Evolutionary conservation across 139 green algal species (phyloP).

Genomic region (Zygnema cylindricum): DNA sequence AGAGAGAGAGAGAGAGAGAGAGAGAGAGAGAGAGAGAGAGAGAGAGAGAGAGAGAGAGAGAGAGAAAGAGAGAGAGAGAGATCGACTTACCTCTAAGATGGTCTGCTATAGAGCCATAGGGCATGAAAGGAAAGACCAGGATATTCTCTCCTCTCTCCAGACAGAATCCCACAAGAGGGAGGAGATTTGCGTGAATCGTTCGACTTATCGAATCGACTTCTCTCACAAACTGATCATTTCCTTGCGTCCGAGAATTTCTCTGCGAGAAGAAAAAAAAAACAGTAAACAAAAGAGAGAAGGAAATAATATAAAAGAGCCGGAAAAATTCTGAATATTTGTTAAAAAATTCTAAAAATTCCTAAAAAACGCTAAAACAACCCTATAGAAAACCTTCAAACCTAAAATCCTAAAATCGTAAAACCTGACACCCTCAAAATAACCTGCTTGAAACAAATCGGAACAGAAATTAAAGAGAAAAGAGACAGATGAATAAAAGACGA

Average conservation of each 20-base stretch:
- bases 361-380: no score
- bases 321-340: no score
- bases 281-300: no score
- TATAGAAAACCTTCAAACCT: no score
- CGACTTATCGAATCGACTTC: slow-evolving; percentile 38
- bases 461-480: no score
- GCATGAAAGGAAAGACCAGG: slow-evolving; percentile 51
- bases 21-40: neutral
- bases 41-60: slow-evolving; percentile 23
- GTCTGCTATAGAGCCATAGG: slow-evolving; percentile 30
- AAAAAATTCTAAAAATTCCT: no score
- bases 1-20: neutral
- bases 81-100: slow-evolving; percentile 21
- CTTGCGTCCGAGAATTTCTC: neutral
- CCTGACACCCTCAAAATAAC: no score
- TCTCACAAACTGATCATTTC: slow-evolving; percentile 13
- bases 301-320: no score
- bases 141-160: slow-evolving; percentile 41
- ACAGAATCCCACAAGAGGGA: slow-evolving; percentile 55
- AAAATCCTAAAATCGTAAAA: no score
- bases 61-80: neutral
- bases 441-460: no score
- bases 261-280: neutral
- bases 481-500: no score
- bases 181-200: slow-evolving; percentile 41